Conservation (phyloP, 2,329 filamentous ascomycete species). For the Scedosporium dehoogii region DNA sequence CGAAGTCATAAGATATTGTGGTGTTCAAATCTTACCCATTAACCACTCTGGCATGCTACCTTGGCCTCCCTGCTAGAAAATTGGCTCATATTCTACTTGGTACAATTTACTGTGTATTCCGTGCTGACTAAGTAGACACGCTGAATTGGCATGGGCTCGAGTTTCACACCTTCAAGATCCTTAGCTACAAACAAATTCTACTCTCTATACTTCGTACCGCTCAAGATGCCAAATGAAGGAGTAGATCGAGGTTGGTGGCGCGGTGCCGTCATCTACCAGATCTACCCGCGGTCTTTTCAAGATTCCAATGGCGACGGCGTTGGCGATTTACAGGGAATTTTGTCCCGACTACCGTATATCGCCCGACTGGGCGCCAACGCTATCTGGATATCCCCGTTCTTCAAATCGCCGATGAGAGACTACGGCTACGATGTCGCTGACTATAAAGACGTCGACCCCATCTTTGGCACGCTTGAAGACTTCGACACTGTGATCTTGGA, state of each 20-base stretch:
- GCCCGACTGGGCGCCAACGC: slow-evolving; percentile 46
- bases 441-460: slow-evolving; percentile 54
- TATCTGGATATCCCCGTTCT: slow-evolving; percentile 42
- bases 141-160: too few relatives aligned
- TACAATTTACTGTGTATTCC: too few relatives aligned
- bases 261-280: slow-evolving; percentile 49
- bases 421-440: slow-evolving; percentile 57
- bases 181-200: too few relatives aligned
- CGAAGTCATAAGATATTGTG: too few relatives aligned
- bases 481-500: slow-evolving; percentile 53
- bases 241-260: slow-evolving; percentile 42
- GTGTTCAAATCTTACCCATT: too few relatives aligned
- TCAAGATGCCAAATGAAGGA: slow-evolving; percentile 4
- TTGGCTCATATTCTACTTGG: too few relatives aligned
- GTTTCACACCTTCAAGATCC: too few relatives aligned
- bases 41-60: too few relatives aligned
- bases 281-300: slow-evolving; percentile 53
- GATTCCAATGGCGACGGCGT: slow-evolving; percentile 46
- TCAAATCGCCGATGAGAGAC: slow-evolving; percentile 48
- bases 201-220: neutral
- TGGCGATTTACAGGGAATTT: slow-evolving; percentile 47
- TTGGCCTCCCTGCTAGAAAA: too few relatives aligned
- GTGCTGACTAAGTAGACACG: too few relatives aligned
- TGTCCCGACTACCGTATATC: slow-evolving; percentile 46
- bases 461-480: slow-evolving; percentile 60